Base-by-base conservation (phyloP, 208 protist species). In the Acanthamoeba castellanii region DNA sequence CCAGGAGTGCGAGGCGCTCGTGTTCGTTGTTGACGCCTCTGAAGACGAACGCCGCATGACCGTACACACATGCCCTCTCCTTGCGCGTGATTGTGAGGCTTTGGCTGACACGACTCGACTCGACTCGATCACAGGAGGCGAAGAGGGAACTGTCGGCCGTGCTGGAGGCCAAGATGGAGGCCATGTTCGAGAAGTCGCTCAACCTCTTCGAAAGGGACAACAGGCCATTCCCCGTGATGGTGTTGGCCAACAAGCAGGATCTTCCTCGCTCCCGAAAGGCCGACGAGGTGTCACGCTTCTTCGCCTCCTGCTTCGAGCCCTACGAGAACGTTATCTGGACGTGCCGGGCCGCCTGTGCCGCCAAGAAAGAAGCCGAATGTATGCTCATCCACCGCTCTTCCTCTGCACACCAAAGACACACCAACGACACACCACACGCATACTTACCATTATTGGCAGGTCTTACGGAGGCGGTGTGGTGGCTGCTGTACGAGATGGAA, bases 191-290 rank as follows among this genome's bases (percentile, higher is more conserved):
- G 42, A 14, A 27, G 22, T 81, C 72, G 72, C 72, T 81, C n/a
- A 81, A 81, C 72, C 42, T 81, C 34, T 81, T 81, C 16, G 72
- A 81, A 27, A 50, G 72, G 72, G 72, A 81, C 32, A 81, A 81
- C 32, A 81, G 42, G 72, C 72, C 34, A 3, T 89, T 89, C 52
- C 81, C 81, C 27, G 81, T 89, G n/a, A 32, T 89, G 14, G 8
- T 89, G 45, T 37, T 89, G 34, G 81, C 81, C 45, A 89, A 89
- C 81, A 89, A 89, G 52, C 81, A 89, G 50, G 81, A 89, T 20
- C 81, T 89, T 3, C 45, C 81, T 3, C n/a, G 50, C 11, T 30
- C 81, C 7, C 81, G 45, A 16, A 55, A 30, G 45, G 81, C 81
- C 27, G 45, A 55, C 45, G 30, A 89, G 22, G 50, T 89, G 50